Percentiles rank a stretch among this genome's conserved stretches.
phyloP scores from a whole-genome alignment of 2,329 filamentous ascomycete genomes.

The Lizonia empirigonia region DNA sequence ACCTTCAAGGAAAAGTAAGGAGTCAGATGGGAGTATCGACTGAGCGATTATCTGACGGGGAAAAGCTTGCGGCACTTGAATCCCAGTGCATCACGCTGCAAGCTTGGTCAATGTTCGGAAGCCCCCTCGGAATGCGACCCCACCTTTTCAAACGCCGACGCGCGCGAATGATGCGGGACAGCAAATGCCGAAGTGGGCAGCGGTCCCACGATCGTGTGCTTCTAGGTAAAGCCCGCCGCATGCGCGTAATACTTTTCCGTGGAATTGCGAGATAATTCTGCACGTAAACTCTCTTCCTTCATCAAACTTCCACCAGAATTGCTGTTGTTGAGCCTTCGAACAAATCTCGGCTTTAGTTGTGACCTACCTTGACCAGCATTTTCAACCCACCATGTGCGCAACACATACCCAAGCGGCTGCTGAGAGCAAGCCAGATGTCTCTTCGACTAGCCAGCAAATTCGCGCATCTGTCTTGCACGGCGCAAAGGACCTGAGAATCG shows the following conservation, averaged over 20 bases:
- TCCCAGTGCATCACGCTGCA: conserved; percentile 14
- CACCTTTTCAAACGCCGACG: conserved; percentile 26
- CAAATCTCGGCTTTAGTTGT: background rate
- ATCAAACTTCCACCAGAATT: background rate
- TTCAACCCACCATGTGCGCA: conserved; percentile 1
- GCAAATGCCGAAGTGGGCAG: conserved; percentile 41
- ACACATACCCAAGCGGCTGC: conserved; percentile 23
- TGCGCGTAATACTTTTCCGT: conserved; percentile 24
- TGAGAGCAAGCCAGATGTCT: conserved; percentile 25
- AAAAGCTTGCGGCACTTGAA: conserved; percentile 8
- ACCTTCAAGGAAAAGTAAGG: background rate
- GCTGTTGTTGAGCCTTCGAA: background rate
- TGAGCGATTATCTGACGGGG: background rate
- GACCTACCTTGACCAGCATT: background rate
- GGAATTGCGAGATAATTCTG: conserved; percentile 5
- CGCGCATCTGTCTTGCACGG: conserved; percentile 64
- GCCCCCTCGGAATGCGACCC: conserved; percentile 37
- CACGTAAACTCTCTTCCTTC: conserved; percentile 1
- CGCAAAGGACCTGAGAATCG: conserved; percentile 64
- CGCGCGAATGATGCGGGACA: conserved; percentile 21
- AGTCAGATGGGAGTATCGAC: background rate
- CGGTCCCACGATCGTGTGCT: conserved; percentile 32
- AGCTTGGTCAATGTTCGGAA: conserved; percentile 28
- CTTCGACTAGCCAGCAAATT: conserved; percentile 46
- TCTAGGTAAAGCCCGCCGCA: conserved; percentile 32